These are phyloP conservation scores for Apiospora malaysiana DNA, from an alignment of 2,329 filamentous ascomycete species.

Conservation along the genomic window DNA sequence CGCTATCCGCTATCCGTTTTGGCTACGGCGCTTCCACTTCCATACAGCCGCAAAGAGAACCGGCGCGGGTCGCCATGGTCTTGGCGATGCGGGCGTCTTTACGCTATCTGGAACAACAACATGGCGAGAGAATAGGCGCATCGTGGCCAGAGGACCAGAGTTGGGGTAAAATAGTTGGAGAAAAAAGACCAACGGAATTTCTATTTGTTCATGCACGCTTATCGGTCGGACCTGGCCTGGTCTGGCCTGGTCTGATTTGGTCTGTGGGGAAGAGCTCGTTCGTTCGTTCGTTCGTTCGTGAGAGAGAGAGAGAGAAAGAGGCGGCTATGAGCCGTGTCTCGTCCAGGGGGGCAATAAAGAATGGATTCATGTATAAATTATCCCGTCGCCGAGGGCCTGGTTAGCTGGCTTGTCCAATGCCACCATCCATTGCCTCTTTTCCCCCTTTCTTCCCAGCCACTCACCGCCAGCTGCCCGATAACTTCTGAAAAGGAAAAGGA, in stretches of 20 bases:
- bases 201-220: not conserved
- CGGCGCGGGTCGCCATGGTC: not conserved
- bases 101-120: not conserved
- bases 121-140: not conserved
- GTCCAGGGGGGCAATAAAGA: not conserved
- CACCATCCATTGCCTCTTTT: not conserved
- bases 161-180: not conserved
- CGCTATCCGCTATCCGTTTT: constrained; percentile 9
- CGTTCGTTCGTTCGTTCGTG: too few species aligned
- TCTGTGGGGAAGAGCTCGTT: not conserved
- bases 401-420: not conserved
- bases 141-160: not conserved
- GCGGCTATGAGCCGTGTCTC: not conserved
- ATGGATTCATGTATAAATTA: not conserved
- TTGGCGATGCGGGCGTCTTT: constrained; percentile 2
- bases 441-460: not conserved
- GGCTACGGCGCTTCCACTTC: constrained; percentile 7
- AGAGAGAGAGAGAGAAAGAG: not conserved
- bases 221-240: not conserved
- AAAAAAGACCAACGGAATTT: not conserved
- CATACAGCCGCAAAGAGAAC: constrained; percentile 6
- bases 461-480: not conserved
- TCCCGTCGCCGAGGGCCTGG: not conserved
- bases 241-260: not conserved
- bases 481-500: too few species aligned